Evolutionary conservation across 495 filamentous ascomycete species (phyloP).

Genomic region (Thermochaetoides thermophila): DNA sequence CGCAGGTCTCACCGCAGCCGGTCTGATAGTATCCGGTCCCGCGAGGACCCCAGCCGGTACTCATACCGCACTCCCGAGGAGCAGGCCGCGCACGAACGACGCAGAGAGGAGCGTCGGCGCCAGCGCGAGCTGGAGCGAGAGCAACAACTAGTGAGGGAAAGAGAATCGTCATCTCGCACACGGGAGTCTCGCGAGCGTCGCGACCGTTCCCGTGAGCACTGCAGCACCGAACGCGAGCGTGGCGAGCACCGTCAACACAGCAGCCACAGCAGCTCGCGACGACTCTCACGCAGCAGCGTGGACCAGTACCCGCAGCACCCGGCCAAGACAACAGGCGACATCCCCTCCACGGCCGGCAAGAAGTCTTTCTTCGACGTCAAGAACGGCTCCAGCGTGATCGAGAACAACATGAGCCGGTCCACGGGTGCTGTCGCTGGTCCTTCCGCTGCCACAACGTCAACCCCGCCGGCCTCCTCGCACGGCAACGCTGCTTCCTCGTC

Average conservation of each 20-base stretch:
- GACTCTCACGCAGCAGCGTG: constrained; percentile 20
- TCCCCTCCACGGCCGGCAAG: constrained; percentile 19
- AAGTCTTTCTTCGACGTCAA: constrained; percentile 29
- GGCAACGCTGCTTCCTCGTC: constrained; percentile 8
- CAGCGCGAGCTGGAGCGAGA: constrained; percentile 15
- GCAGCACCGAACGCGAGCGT: constrained; percentile 7
- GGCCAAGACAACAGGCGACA: constrained; percentile 9
- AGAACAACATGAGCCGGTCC: constrained; percentile 13
- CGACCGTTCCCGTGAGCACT: constrained; percentile 4
- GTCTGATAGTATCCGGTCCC: constrained; percentile 21
- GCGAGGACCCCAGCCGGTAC: constrained; percentile 21
- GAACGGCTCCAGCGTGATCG: constrained; percentile 20
- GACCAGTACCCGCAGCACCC: too few relatives aligned
- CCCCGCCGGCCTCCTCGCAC: constrained; percentile 5
- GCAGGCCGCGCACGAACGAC: constrained; percentile 28
- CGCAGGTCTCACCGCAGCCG: constrained; percentile 20
- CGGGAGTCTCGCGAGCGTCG: constrained; percentile 1
- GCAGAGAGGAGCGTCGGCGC: constrained; percentile 24
- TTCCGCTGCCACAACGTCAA: neutral
- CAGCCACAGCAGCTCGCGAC: constrained; percentile 21
- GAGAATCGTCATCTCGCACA: too few relatives aligned
- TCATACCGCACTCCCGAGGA: constrained; percentile 29
- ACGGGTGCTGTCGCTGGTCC: neutral
- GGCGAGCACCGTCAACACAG: constrained; percentile 15
- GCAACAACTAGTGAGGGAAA: too few relatives aligned